Evolutionary conservation across 176 grass and related monocot species (phyloP), one percentile per base, ranked within the genome.

Genomic region (Ampelocalamus luodianensis): DNA sequence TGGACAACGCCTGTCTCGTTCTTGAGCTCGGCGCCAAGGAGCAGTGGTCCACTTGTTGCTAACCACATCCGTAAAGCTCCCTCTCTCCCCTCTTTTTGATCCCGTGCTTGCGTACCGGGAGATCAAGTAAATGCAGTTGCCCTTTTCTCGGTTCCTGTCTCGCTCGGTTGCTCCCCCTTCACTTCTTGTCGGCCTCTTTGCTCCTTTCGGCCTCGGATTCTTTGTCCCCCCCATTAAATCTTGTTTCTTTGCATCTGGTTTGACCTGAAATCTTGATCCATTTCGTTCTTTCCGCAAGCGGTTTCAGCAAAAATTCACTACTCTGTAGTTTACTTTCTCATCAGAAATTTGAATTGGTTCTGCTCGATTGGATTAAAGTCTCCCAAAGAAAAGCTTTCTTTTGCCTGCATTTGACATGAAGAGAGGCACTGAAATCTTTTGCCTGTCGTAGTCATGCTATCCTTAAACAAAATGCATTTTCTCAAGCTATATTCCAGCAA

Each of bases 401-500:
- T 27, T 45, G 29, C 16, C 16, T 64, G 45, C 53, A 22, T 71
- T 62, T 77, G 43, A 34, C 37, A 87, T 85, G 89, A 85, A 26
- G 62, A 18, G 42, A 10, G 43, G 8, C 44, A 13, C 53, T 49
- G 24, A 22, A 75, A n/a, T 17, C 4, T 38, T 61, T 22, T 3
- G 43, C 56, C 64, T 90, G 49, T 2, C 70, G 26, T 76, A 61
- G 26, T 3, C 60, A 68, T 79, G 82, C 42, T 90, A 5, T 88
- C 77, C 24, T 40, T 85, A 79, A 82, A 68, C 78, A 90, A 85
- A 74, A 82, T 84, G 86, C 86, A 91, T 85, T 94, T 94, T 51
- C 86, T 93, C 46, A 88, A 79, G 82, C 72, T 83, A 40, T 86
- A 94, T 72, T 89, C 83, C 14, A 86, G 87, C 79, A 91, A 66